These are phyloP conservation scores for Casuarina glauca DNA, from an alignment of 306 rosid genomes.

Conservation along the genomic window DNA sequence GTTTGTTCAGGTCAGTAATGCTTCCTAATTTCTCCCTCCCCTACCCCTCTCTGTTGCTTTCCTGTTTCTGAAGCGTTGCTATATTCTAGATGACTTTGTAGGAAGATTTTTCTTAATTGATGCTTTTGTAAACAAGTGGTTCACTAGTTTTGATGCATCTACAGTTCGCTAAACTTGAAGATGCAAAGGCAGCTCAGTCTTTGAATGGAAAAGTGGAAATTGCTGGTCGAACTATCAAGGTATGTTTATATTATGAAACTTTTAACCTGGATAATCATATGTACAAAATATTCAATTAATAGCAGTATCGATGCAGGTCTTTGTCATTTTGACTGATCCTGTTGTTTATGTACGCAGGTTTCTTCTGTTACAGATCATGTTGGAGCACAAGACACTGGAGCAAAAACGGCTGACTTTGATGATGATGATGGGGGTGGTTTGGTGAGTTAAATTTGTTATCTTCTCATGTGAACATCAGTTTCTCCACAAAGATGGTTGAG, in stretches of 20 bases:
- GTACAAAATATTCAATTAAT: no score
- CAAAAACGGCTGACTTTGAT: slow-evolving; percentile 92
- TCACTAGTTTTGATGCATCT: slow-evolving; percentile 24
- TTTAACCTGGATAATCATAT: background rate
- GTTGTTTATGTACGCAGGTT: slow-evolving; percentile 49
- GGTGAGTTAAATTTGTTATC: slow-evolving; percentile 50
- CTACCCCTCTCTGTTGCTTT: no score
- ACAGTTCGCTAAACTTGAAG: slow-evolving; percentile 96
- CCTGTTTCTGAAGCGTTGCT: slow-evolving; percentile 1
- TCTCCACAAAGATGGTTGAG: background rate
- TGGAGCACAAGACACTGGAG: slow-evolving; percentile 74
- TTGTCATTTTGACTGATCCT: slow-evolving; percentile 20
- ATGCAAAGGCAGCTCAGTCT: slow-evolving; percentile 96
- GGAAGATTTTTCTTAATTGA: slow-evolving; percentile 14
- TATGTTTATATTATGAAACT: slow-evolving; percentile 21
- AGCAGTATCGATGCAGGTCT: background rate
- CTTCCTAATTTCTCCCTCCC: background rate
- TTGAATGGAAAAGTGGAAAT: slow-evolving; percentile 94
- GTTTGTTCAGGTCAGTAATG: slow-evolving; percentile 82
- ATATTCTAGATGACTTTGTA: slow-evolving; percentile 11
- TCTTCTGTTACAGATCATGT: slow-evolving; percentile 94
- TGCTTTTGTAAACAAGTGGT: background rate
- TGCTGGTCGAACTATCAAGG: slow-evolving; percentile 96
- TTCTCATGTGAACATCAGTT: background rate
- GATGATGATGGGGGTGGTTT: slow-evolving; percentile 97